Evolutionary conservation across 1,139 yeast genomes (phyloP), one percentile per base, ranked within the genome.

Genomic region (Lodderomyces parapsilosis): DNA sequence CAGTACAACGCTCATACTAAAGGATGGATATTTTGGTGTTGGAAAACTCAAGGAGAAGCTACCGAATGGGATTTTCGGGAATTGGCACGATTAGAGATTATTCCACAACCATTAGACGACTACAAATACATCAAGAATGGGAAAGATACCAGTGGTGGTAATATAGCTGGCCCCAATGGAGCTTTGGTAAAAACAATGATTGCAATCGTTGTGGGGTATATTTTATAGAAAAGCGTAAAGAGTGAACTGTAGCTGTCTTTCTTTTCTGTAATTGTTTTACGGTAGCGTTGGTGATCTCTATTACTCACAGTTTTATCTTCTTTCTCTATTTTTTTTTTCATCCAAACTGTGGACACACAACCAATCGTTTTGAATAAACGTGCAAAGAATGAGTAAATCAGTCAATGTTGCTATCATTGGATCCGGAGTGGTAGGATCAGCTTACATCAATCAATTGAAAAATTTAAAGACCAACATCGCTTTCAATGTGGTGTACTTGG

Each of bases 341-440:
- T 11, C 18, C 5, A 25, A 36, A 36, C 27, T 36, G 23, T 19
- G 34, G 23, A 13, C 20, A 20, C 28, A 10, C 28, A 7, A n/a
- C 19, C 7, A 22, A 34, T n/a, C n/a, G n/a, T n/a, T n/a, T n/a
- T n/a, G n/a, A n/a, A n/a, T n/a, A n/a, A n/a, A n/a, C n/a, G n/a
- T 17, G 34, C 8, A 36, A 36, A 44, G 4, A 32, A 77, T 78
- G 81, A 59, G 59, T 51, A 80, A 75, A 60, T 71, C 86, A 45
- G 88, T 86, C 40, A 85, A 87, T 60, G 71, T 88, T 49, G 96
- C 95, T 42, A 79, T 88, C 52, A 83, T 88, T 52, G 96, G 96
- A 46, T 83, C 96, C 40, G 98, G 98, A 55, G 93, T 90, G 42
- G 98, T 93, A 48, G 99, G 99, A 46, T 78, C 94, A 30, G 90